Conservation (phyloP, 208 protist species). For the Trypanosoma scelopori region DNA sequence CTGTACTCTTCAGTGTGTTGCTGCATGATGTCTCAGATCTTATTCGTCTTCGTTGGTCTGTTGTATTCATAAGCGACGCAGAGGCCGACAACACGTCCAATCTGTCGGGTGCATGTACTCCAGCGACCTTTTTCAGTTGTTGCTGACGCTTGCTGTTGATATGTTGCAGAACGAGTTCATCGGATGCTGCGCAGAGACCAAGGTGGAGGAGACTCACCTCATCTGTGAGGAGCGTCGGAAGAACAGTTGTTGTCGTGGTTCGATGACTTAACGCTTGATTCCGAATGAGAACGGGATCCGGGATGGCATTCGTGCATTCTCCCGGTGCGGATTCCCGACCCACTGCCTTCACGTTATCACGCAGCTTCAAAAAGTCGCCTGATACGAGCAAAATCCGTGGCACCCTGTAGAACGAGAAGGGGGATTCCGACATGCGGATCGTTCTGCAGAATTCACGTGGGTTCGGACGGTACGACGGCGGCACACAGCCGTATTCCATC, state of each 20-base stretch:
- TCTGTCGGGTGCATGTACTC: neutral
- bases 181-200: slow-evolving; percentile 65
- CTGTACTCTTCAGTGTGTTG: slow-evolving; percentile 1
- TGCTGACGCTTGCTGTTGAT: slow-evolving; percentile 20
- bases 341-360: slow-evolving; percentile 32
- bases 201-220: slow-evolving; percentile 81
- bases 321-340: neutral
- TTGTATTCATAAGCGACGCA: neutral
- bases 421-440: slow-evolving; percentile 18
- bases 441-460: slow-evolving; percentile 47
- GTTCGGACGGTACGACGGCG: slow-evolving; percentile 77
- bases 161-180: slow-evolving; percentile 62
- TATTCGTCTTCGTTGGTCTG: neutral
- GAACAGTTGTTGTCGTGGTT: slow-evolving; percentile 26
- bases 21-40: neutral
- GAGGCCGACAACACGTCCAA: neutral
- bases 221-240: slow-evolving; percentile 58
- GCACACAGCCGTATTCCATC: slow-evolving; percentile 74
- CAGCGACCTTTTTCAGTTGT: neutral
- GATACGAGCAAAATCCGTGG: slow-evolving; percentile 67
- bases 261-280: slow-evolving; percentile 48
- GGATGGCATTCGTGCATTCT: neutral
- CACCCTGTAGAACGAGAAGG: slow-evolving; percentile 26
- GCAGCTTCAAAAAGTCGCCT: slow-evolving; percentile 49
- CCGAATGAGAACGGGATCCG: slow-evolving; percentile 37